phyloP scores from a whole-genome alignment of 2,329 filamentous ascomycete genomes.

The Akanthomyces dipterigenus region DNA sequence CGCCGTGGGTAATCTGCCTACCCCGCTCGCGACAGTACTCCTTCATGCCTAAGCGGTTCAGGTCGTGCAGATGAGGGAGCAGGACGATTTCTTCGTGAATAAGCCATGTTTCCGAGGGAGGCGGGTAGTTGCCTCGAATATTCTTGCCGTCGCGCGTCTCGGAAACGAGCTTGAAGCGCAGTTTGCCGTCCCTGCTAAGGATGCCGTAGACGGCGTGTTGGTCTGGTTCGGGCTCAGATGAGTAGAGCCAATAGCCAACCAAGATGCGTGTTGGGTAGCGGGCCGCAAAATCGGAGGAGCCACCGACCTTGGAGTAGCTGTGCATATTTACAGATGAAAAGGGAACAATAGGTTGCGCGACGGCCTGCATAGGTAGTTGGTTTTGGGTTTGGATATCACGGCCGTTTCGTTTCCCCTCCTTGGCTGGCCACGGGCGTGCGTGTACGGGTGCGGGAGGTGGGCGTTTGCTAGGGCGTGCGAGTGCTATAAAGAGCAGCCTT shows the following conservation, averaged over 20 bases:
- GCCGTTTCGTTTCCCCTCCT: background rate
- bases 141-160: slow-evolving; percentile 8
- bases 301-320: slow-evolving; percentile 9
- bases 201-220: slow-evolving; percentile 13
- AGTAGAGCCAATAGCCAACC: slow-evolving; percentile 13
- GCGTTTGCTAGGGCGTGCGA: background rate
- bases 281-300: slow-evolving; percentile 10
- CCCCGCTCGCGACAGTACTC: slow-evolving; percentile 12
- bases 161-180: slow-evolving; percentile 10
- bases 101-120: slow-evolving; percentile 7
- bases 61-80: slow-evolving; percentile 1
- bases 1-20: background rate
- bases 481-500: slow-evolving; percentile 3
- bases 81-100: slow-evolving; percentile 8
- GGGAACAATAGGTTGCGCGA: background rate
- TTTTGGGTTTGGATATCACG: background rate
- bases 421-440: background rate
- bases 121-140: slow-evolving; percentile 3
- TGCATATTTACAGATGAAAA: slow-evolving; percentile 6
- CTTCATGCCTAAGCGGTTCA: slow-evolving; percentile 12
- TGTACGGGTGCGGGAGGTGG: background rate
- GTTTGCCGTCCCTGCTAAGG: slow-evolving; percentile 11
- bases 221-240: slow-evolving; percentile 9
- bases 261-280: slow-evolving; percentile 13
- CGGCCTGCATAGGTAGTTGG: background rate